Conservation (phyloP, 2,329 filamentous ascomycete genomes). For the Xylaria multiplex region DNA sequence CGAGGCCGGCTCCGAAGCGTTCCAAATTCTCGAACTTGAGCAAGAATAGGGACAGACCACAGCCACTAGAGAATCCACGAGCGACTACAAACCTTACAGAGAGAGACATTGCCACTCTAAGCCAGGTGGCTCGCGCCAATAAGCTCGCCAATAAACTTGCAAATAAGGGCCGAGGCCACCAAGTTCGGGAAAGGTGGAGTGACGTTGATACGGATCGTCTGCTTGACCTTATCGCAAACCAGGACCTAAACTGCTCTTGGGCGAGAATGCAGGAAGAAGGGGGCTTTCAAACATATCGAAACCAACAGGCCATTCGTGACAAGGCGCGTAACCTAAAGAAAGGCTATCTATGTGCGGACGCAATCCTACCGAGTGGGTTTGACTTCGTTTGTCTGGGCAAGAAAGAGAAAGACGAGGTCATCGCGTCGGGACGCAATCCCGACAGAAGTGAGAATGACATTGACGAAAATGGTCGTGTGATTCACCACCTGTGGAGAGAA, state of each 20-base stretch:
- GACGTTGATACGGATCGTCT: constrained; percentile 55
- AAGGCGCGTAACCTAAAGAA: constrained; percentile 68
- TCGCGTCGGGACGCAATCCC: constrained; percentile 59
- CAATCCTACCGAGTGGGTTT: constrained; percentile 58
- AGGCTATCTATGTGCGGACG: constrained; percentile 59
- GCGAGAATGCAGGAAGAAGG: constrained; percentile 51
- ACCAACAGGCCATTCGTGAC: constrained; percentile 67
- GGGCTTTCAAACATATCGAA: constrained; percentile 56
- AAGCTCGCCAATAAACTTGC: constrained; percentile 37
- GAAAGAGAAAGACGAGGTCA: constrained; percentile 60
- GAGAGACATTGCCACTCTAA: constrained; percentile 37
- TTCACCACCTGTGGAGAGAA: constrained; percentile 49
- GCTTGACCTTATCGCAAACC: constrained; percentile 54
- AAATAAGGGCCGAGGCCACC: constrained; percentile 37
- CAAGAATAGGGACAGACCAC: constrained; percentile 7
- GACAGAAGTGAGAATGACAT: constrained; percentile 59
- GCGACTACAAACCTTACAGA: constrained; percentile 29
- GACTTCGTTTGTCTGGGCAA: constrained; percentile 60
- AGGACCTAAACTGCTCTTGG: constrained; percentile 53
- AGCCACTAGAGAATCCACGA: constrained; percentile 16
- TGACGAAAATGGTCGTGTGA: constrained; percentile 52
- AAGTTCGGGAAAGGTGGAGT: constrained; percentile 55
- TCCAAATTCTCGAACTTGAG: constrained; percentile 29
- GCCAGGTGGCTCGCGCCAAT: constrained; percentile 37
- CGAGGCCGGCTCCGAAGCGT: constrained; percentile 32